Base-by-base conservation (phyloP, 371 early-diverging fungal genomes). In the Sanchytrium tribonematis region DNA sequence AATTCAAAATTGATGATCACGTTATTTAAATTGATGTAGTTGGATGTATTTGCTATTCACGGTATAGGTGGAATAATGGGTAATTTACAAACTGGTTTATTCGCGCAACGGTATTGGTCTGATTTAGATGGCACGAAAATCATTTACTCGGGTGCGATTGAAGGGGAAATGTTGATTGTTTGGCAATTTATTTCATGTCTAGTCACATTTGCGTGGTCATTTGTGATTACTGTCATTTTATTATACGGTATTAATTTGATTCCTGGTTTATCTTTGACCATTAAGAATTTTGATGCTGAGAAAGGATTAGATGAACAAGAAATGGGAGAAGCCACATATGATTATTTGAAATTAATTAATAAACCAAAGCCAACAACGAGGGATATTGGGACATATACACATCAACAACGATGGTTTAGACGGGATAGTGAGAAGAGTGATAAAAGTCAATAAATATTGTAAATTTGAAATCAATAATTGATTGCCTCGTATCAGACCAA, bases 61-160 rank as follows among this genome's bases (percentile, higher is more conserved):
- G 91, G 90, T 69, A 81, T 91, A 28, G 91, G 91, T 69, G 95
- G 93, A 31, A 74, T 89, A 67, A 79, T 86, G 28, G 95, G 95
- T 5, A 86, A 84, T 72, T 68, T 92, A 29, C 75, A 91, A 48
- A 92, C 93, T 0, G 95, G 92, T 71, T 72, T 94, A 28, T 93
- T 94, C 80, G 89, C 93, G 65, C 85, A 88, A 73, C 77, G 79
- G 70, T 79, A 75, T 71, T 74, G 92, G 67, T 85, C 86, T n/a
- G 77, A 73, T 17, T 78, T 90, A 67, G 89, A 88, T 72, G 91
- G 88, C 0, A 31, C 71, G 0, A 76, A 80, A 0, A 78, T 72
- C 29, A 27, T 29, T 1, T 31, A 32, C 1, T 29, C 66, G 1
- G 66, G 66, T 28, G 69, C 28, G 1, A 86, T 88, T 69, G 68